Evolutionary conservation across 768 basidiomycete species (phyloP).

Genomic region (Lactarius hengduanensis): DNA sequence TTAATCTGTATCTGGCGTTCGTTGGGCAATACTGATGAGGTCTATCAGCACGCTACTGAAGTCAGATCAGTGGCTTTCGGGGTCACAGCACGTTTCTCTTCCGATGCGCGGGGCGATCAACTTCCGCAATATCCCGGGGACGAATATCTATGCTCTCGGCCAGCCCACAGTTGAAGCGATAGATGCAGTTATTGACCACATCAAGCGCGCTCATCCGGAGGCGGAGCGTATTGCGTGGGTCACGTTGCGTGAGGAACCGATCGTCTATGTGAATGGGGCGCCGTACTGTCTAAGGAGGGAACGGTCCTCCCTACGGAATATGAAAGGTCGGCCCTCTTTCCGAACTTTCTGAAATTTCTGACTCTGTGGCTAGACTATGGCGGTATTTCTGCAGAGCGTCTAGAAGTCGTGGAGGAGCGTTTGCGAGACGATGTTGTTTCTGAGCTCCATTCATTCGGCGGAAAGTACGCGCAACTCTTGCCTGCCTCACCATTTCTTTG

Average conservation of each 20-base stretch:
- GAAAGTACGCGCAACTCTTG: slow-evolving; percentile 50
- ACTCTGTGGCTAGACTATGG: slow-evolving; percentile 66
- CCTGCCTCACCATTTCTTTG: neutral
- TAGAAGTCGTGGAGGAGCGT: slow-evolving; percentile 89
- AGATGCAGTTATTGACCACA: slow-evolving; percentile 65
- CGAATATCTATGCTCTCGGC: slow-evolving; percentile 86
- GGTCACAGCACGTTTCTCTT: slow-evolving; percentile 61
- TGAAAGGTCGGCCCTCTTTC: slow-evolving; percentile 64
- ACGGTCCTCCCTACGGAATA: slow-evolving; percentile 84
- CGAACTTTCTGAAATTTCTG: slow-evolving; percentile 10
- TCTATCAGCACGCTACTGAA: slow-evolving; percentile 72
- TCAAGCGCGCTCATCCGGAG: slow-evolving; percentile 59
- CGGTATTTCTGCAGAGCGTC: slow-evolving; percentile 85
- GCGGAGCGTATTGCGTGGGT: slow-evolving; percentile 80
- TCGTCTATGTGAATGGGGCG: slow-evolving; percentile 89
- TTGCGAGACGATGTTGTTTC: slow-evolving; percentile 83
- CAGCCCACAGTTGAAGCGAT: slow-evolving; percentile 92
- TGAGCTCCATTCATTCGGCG: slow-evolving; percentile 81
- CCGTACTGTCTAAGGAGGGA: slow-evolving; percentile 90
- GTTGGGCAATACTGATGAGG: slow-evolving; percentile 1
- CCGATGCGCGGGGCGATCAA: slow-evolving; percentile 92
- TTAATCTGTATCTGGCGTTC: slow-evolving; percentile 32
- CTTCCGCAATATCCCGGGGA: slow-evolving; percentile 80
- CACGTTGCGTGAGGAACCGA: slow-evolving; percentile 88
- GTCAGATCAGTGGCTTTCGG: slow-evolving; percentile 87